These are phyloP conservation scores for Adansonia gregorii DNA, from an alignment of 441 rosid genomes.

Conservation along the genomic window DNA sequence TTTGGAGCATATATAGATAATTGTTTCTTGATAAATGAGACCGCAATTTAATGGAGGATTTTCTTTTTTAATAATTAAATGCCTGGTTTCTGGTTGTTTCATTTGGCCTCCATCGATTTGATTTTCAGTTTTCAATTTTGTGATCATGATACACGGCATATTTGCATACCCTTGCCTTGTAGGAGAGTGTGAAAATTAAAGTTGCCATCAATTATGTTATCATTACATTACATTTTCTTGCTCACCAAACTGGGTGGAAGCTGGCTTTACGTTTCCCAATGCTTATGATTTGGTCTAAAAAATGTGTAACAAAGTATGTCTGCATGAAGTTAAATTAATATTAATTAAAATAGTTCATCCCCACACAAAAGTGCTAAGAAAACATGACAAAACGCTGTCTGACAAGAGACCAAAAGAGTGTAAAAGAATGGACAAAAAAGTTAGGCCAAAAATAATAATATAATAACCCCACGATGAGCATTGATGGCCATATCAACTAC, in stretches of 20 bases:
- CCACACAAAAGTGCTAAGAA: not conserved
- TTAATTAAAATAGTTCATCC: not conserved
- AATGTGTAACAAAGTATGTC: slow-evolving; percentile 2
- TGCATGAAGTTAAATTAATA: slow-evolving; percentile 8
- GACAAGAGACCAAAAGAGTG: slow-evolving; percentile 29
- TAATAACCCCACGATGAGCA: not conserved
- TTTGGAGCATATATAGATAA: too few relatives aligned
- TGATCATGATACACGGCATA: slow-evolving; percentile 21
- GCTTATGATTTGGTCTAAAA: slow-evolving; percentile 31
- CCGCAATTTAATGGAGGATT: not conserved
- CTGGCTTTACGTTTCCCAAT: slow-evolving; percentile 16
- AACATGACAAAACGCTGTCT: slow-evolving; percentile 19
- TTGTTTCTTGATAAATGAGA: too few relatives aligned
- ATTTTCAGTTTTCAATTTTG: not conserved
- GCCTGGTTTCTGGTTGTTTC: not conserved
- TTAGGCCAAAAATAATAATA: slow-evolving; percentile 29
- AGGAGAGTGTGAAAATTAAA: not conserved
- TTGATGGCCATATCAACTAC: slow-evolving; percentile 14
- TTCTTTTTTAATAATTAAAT: not conserved
- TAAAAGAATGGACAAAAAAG: slow-evolving; percentile 17
- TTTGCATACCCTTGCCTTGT: not conserved
- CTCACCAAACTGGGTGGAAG: slow-evolving; percentile 22
- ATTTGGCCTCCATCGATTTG: not conserved
- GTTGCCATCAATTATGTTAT: slow-evolving; percentile 17
- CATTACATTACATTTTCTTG: slow-evolving; percentile 28